These are phyloP conservation scores for Nemophila menziesii DNA, from an alignment of 257 asterid species.

Conservation along the genomic window DNA sequence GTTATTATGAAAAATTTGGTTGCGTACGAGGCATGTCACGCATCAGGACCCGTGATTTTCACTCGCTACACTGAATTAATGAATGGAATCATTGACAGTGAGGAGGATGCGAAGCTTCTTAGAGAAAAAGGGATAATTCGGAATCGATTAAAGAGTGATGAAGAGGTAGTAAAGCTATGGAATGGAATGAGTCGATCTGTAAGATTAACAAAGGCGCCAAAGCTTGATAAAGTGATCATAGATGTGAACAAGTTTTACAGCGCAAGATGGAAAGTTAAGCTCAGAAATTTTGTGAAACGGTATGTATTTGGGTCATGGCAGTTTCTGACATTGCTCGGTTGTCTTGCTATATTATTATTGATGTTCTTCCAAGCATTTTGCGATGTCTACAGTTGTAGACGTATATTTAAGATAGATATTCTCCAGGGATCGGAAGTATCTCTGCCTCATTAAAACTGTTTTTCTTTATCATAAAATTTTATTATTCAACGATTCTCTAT, in stretches of 20 bases:
- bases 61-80: constrained; percentile 6
- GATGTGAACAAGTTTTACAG: constrained; percentile 10
- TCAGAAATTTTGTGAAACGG: not conserved
- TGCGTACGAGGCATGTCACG: constrained; percentile 7
- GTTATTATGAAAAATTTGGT: constrained; percentile 5
- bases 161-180: constrained; percentile 5
- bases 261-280: not conserved
- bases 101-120: constrained; percentile 4
- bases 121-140: constrained; percentile 3
- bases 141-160: constrained; percentile 7
- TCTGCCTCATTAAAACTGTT: no score
- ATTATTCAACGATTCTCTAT: no score
- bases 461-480: no score
- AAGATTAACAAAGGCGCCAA: constrained; percentile 7
- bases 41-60: constrained; percentile 5
- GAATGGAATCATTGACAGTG: constrained; percentile 9
- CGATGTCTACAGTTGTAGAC: not conserved
- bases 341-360: not conserved
- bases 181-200: constrained; percentile 4
- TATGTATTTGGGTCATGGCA: constrained; percentile 6
- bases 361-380: constrained; percentile 4
- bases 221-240: constrained; percentile 2
- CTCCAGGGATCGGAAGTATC: no score
- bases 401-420: not conserved
- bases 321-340: constrained; percentile 2